Evolutionary conservation across 148 eudicot genomes (phyloP), one percentile per base, ranked within the genome.

Genomic region (Fallopia convolvulus): DNA sequence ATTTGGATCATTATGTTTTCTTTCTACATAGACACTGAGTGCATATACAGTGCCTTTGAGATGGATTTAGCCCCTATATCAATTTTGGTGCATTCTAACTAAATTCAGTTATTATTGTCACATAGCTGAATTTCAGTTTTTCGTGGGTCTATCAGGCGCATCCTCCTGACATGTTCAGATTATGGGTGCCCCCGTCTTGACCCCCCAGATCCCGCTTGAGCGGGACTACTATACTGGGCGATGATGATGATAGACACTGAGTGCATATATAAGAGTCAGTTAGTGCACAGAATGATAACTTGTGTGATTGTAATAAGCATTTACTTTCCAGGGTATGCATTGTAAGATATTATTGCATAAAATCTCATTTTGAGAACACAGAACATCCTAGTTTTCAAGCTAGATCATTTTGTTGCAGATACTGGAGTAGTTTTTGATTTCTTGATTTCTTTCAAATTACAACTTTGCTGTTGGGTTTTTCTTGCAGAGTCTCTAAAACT

Each of bases 401-500:
- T 15, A 61, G 17, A 55, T 5, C 44, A 33, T 33, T 30, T 68
- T 68, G 20, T 68, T 68, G 44, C 36, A 33, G 15, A 10, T 7
- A 68, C 46, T 36, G 4, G 42, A 33, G 72, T 66, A 33, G 42
- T 32, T 68, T 15, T 68, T 68, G 42, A 68, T 33, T 36, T 39
- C 4, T 68, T 15, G 46, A 36, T 68, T 2, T 39, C 42, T 36
- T 46, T 68, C 4, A 68, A 68, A 36, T 21, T 68, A 14, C 72
- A 30, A 47, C 41, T 77, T 30, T 55, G 40, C 76, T 56, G 48
- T 23, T 74, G 72, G 63, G 20, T 47, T 78, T 32, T 77, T 73
- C 75, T 78, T 83, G 55, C 75, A 92, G 97, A 84, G 77, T 89
- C 79, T 94, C 96, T 42, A 90, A 94, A 82, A 92, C 88, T 52